Conservation (phyloP, 306 rosid species). For the Styphnolobium japonicum region DNA sequence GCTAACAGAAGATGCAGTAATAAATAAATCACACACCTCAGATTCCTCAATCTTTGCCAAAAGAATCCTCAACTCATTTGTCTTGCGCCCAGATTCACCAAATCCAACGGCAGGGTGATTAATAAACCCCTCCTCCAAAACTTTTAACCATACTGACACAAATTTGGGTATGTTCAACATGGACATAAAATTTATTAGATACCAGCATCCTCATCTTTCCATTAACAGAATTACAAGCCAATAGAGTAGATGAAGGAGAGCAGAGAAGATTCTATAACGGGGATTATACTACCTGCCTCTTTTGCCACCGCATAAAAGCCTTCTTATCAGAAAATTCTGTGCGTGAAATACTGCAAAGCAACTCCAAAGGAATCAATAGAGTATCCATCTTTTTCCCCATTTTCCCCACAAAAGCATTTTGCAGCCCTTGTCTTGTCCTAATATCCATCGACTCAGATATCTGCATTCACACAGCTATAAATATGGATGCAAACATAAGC, state of each 20-base stretch:
- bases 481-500: constrained; percentile 4
- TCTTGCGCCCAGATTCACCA: constrained; percentile 90
- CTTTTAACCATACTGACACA: constrained; percentile 61
- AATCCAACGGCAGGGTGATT: constrained; percentile 89
- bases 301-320: constrained; percentile 93
- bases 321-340: constrained; percentile 98
- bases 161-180: constrained; percentile 28
- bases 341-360: constrained; percentile 82
- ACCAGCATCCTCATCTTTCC: constrained; percentile 25
- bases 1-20: background rate
- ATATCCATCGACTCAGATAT: constrained; percentile 88
- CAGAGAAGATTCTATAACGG: constrained; percentile 6
- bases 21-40: constrained; percentile 56
- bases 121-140: constrained; percentile 96
- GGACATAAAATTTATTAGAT: constrained; percentile 5
- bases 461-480: constrained; percentile 43
- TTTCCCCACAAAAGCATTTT: constrained; percentile 90
- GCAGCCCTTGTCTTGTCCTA: constrained; percentile 89
- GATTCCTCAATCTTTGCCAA: constrained; percentile 96
- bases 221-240: constrained; percentile 20
- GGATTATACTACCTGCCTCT: constrained; percentile 81
- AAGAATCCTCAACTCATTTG: constrained; percentile 83
- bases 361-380: constrained; percentile 87
- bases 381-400: constrained; percentile 96
- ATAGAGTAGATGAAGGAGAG: constrained; percentile 11